A percentile compares a stretch with the other conserved stretches of the same genome.
Evolutionary conservation across 148 eudicot species (phyloP).

Genomic region (Fagopyrum homotropicum): DNA sequence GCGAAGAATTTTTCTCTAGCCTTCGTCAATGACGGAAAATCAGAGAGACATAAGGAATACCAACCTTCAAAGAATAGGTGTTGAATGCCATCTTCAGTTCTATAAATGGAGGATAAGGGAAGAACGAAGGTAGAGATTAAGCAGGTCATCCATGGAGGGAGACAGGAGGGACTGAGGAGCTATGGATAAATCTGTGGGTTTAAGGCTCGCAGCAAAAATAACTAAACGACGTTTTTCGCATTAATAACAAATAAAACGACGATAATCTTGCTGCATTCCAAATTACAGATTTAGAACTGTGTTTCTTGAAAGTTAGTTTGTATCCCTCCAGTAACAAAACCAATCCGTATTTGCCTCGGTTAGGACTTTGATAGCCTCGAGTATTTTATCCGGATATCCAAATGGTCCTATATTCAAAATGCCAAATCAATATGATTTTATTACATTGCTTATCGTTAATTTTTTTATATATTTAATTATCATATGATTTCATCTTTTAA

Average conservation of each 20-base stretch:
- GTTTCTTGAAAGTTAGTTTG: not conserved
- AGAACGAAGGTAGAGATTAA: not conserved
- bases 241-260: not conserved
- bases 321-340: too few species aligned
- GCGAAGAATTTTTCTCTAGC: not conserved
- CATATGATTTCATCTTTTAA: too few species aligned
- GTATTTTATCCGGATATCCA: too few species aligned
- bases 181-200: conserved; percentile 4
- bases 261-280: not conserved
- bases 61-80: conserved; percentile 12
- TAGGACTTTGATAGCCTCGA: too few species aligned
- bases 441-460: too few species aligned
- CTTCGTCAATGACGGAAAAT: not conserved
- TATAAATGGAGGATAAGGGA: not conserved
- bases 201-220: not conserved
- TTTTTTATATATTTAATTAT: too few species aligned
- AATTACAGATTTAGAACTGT: not conserved
- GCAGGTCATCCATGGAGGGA: not conserved
- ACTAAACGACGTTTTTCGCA: conserved; percentile 1
- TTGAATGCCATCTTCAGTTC: conserved; percentile 9
- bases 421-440: too few species aligned
- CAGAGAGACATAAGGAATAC: not conserved
- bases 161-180: not conserved
- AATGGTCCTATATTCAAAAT: too few species aligned
- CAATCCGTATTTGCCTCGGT: too few species aligned